phyloP scores from a whole-genome alignment of 176 grass and related monocot genomes.

The Zoysia japonica region DNA sequence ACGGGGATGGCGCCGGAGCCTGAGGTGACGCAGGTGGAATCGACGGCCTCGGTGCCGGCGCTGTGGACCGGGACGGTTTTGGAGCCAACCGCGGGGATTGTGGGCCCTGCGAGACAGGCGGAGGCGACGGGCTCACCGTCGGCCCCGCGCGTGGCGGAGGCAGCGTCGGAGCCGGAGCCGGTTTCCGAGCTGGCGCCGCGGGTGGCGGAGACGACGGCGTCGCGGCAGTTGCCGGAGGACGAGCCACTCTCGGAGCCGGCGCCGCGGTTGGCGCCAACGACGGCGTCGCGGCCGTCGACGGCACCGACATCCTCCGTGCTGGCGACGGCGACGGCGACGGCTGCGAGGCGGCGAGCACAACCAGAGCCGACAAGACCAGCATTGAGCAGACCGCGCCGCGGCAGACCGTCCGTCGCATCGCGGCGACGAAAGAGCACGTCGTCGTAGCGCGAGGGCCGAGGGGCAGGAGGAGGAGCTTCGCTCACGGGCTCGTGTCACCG shows the following conservation, averaged over 20 bases:
- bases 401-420: background rate
- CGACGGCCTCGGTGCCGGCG: background rate
- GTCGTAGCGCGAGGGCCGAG: background rate
- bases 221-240: background rate
- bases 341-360: constrained; percentile 30
- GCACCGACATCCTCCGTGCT: background rate
- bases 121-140: background rate
- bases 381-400: constrained; percentile 10
- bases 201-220: constrained; percentile 19
- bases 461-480: background rate
- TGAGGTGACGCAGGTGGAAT: background rate
- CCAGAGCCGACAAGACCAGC: constrained; percentile 24
- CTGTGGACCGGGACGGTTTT: background rate
- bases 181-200: background rate
- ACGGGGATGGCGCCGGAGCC: background rate
- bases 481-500: background rate
- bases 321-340: constrained; percentile 18
- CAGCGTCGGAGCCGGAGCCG: background rate
- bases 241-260: constrained; percentile 1
- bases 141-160: background rate
- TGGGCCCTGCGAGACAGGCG: background rate
- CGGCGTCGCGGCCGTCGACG: background rate
- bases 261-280: background rate
- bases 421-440: background rate
- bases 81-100: background rate